These are phyloP conservation scores for Penicillium polonicum DNA, from an alignment of 2,329 filamentous ascomycete genomes.

Conservation along the genomic window DNA sequence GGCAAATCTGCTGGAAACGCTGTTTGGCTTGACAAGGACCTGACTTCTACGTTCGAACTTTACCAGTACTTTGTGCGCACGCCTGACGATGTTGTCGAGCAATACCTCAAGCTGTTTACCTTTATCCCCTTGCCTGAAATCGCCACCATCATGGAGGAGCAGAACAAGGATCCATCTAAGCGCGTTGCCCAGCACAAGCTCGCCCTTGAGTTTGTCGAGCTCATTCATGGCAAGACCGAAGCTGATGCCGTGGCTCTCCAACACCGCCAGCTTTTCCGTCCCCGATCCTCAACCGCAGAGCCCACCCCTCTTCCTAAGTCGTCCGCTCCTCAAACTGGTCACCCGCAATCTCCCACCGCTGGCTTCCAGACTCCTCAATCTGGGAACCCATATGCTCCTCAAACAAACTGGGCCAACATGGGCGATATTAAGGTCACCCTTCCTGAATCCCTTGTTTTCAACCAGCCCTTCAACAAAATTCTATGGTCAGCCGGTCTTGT, in stretches of 20 bases:
- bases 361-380: conserved; percentile 33
- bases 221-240: conserved; percentile 69
- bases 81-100: conserved; percentile 76
- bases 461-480: conserved; percentile 50
- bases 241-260: conserved; percentile 63
- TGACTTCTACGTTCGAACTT: conserved; percentile 80
- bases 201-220: conserved; percentile 75
- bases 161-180: conserved; percentile 65
- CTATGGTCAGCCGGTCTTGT: conserved; percentile 54
- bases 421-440: conserved; percentile 42
- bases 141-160: conserved; percentile 63
- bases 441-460: conserved; percentile 50
- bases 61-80: conserved; percentile 89
- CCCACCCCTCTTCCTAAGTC: conserved; percentile 33
- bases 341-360: conserved; percentile 23
- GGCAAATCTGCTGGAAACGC: conserved; percentile 95
- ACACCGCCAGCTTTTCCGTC: conserved; percentile 51
- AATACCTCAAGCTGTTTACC: conserved; percentile 83
- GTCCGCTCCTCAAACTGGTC: conserved; percentile 17
- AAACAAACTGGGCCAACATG: conserved; percentile 42
- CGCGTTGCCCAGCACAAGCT: conserved; percentile 79
- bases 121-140: conserved; percentile 77
- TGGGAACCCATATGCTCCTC: conserved; percentile 41
- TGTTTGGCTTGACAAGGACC: conserved; percentile 80
- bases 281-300: conserved; percentile 34